These are phyloP conservation scores for Leishmania arabica DNA, from an alignment of 208 protist genomes.

Conservation along the genomic window DNA sequence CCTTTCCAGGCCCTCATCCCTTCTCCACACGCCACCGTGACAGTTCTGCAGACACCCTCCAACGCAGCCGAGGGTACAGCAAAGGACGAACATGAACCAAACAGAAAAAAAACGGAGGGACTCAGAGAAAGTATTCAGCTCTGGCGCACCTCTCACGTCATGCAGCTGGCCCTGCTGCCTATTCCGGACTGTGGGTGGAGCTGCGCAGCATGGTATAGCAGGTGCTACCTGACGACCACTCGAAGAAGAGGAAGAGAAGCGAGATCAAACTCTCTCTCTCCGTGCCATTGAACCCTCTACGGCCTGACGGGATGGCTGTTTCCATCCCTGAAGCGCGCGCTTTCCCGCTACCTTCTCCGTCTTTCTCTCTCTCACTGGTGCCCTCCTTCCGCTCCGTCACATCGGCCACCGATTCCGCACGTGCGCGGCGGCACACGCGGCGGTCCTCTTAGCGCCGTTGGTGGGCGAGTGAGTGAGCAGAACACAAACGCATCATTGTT, in stretches of 20 bases:
- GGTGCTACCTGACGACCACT: neutral
- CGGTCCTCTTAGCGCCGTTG: neutral
- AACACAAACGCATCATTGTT: too few relatives aligned
- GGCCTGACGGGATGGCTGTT: neutral
- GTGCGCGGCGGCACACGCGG: neutral
- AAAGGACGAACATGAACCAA: neutral
- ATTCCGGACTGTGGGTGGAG: neutral
- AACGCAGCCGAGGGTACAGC: neutral
- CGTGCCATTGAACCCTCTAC: neutral
- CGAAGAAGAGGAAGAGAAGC: neutral
- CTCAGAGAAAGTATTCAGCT: neutral
- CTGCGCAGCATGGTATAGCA: neutral
- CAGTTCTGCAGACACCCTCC: neutral
- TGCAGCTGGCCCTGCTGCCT: neutral
- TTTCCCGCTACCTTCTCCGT: neutral
- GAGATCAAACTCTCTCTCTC: neutral
- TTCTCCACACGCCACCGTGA: neutral
- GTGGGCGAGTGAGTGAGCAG: neutral
- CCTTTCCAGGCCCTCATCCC: neutral
- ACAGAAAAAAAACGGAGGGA: neutral
- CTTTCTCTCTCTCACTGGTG: neutral
- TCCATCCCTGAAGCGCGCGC: neutral
- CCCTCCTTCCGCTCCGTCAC: neutral
- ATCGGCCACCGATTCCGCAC: neutral
- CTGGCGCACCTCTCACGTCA: too few relatives aligned